These are phyloP conservation scores for Cordyceps javanica DNA, from an alignment of 2,329 filamentous ascomycete species.

Conservation along the genomic window DNA sequence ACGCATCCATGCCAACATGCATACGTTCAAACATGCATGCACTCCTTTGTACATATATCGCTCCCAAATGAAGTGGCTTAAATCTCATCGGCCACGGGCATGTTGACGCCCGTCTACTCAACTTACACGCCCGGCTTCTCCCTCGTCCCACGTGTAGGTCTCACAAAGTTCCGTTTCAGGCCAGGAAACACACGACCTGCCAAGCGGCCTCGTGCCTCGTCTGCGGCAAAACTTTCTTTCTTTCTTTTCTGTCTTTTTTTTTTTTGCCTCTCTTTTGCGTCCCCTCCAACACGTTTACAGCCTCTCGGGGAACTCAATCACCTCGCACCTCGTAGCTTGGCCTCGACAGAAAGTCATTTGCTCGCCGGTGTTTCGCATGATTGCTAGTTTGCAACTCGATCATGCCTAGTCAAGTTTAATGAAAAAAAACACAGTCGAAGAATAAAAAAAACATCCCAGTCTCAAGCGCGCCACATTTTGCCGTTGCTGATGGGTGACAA, in stretches of 20 bases:
- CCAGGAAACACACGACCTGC: neutral
- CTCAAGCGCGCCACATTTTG: neutral
- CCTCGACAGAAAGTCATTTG: neutral
- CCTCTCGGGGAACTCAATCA: neutral
- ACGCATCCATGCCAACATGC: no score
- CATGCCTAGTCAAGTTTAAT: no score
- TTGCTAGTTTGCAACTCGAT: no score
- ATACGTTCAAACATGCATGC: no score
- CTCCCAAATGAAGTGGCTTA: no score
- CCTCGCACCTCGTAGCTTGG: neutral
- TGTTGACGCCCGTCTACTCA: neutral
- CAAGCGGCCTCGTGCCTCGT: neutral
- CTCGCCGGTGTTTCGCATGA: no score
- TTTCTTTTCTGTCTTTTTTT: no score
- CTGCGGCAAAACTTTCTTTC: neutral
- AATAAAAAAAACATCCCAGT: no score
- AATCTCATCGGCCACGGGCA: neutral
- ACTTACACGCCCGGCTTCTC: neutral
- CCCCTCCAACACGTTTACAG: no score
- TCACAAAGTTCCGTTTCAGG: conserved; percentile 3
- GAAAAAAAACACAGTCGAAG: no score
- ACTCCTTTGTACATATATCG: no score
- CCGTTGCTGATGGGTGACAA: neutral
- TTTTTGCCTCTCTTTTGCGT: no score
- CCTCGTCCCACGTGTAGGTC: neutral